These are phyloP conservation scores for Casuarina glauca DNA, from an alignment of 306 rosid genomes.

Conservation along the genomic window DNA sequence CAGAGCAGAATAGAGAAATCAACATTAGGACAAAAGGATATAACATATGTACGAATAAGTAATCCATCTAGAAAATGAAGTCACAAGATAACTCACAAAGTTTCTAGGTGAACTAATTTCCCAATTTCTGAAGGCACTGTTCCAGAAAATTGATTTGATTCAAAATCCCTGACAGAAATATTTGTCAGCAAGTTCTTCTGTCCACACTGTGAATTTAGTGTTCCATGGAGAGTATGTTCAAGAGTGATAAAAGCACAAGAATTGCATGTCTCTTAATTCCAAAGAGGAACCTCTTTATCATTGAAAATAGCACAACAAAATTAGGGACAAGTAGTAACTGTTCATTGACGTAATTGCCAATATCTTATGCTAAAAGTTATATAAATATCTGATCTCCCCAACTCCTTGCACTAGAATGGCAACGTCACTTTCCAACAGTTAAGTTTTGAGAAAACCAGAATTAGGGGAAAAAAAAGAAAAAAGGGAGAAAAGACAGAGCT, in stretches of 20 bases:
- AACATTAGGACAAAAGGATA: not conserved
- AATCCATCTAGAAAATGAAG: not conserved
- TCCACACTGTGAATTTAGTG: too few species aligned
- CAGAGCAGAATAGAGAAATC: not conserved
- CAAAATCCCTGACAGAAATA: constrained; percentile 23
- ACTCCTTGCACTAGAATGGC: not conserved
- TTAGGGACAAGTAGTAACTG: too few species aligned
- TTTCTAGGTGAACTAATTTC: constrained; percentile 15
- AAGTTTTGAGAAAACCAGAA: not conserved
- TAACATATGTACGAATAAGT: not conserved
- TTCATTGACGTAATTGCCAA: not conserved
- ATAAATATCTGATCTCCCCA: too few species aligned
- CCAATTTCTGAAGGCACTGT: constrained; percentile 34
- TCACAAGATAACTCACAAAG: constrained; percentile 2
- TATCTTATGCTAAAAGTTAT: not conserved
- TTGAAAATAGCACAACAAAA: too few species aligned
- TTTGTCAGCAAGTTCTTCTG: not conserved
- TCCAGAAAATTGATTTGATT: constrained; percentile 42
- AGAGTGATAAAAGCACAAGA: too few species aligned
- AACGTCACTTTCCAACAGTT: not conserved
- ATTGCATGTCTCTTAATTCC: too few species aligned
- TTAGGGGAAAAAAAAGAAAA: not conserved
- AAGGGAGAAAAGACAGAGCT: too few species aligned
- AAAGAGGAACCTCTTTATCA: too few species aligned
- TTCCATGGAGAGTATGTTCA: too few species aligned